Conservation (phyloP, 306 rosid species). For the Argentina anserina region DNA sequence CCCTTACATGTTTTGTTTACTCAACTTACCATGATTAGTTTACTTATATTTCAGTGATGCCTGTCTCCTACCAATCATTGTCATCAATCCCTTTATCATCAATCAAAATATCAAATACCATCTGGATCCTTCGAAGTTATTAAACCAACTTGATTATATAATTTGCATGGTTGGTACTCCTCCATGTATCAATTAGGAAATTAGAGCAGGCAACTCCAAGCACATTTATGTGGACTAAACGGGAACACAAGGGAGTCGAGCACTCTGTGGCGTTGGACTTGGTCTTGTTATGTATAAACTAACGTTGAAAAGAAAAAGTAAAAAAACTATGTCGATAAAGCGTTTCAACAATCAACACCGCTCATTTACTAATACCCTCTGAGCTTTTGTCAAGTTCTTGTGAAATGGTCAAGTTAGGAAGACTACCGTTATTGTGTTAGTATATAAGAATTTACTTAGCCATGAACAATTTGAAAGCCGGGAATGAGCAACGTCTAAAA, state of each 20-base stretch:
- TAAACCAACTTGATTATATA: neutral
- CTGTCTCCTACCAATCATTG: constrained; percentile 11
- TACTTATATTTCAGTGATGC: constrained; percentile 6
- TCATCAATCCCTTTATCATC: constrained; percentile 10
- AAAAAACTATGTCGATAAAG: neutral
- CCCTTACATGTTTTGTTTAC: too few species aligned
- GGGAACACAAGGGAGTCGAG: neutral
- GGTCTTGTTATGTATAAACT: neutral
- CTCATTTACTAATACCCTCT: too few species aligned
- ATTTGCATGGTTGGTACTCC: neutral
- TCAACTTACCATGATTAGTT: constrained; percentile 15
- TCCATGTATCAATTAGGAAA: neutral
- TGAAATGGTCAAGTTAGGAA: neutral
- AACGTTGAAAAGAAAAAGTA: neutral
- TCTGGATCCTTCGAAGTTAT: constrained; percentile 23
- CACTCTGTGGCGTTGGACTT: neutral
- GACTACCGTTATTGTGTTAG: neutral
- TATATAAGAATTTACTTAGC: too few species aligned
- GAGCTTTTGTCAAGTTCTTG: neutral
- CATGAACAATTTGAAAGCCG: too few species aligned
- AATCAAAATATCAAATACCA: constrained; percentile 10
- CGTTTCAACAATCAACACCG: neutral
- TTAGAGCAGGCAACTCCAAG: neutral
- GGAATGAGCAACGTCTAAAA: too few species aligned
- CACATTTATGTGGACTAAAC: constrained; percentile 1